Percentiles rank a stretch among this genome's conserved stretches.
These are phyloP conservation scores for Ministeria vibrans DNA, from an alignment of 78 protist species.

Conservation along the genomic window DNA sequence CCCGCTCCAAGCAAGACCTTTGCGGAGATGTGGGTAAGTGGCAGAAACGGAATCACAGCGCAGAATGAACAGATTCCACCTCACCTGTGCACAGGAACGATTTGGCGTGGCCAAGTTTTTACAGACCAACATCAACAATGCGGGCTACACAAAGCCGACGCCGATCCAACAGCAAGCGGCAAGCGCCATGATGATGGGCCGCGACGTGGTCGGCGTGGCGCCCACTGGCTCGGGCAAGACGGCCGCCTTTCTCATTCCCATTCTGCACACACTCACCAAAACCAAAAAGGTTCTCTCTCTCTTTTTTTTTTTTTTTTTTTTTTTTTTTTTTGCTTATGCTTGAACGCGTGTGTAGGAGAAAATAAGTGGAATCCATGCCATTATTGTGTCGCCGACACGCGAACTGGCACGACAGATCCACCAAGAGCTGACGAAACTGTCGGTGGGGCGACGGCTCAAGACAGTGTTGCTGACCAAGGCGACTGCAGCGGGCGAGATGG, in stretches of 20 bases:
- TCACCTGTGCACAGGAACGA: too few relatives aligned
- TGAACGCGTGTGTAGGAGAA: too few relatives aligned
- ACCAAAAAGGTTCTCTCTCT: too few relatives aligned
- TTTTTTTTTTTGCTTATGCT: too few relatives aligned
- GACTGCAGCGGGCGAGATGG: neutral
- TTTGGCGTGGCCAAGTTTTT: neutral
- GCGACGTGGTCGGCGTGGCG: conserved; percentile 79
- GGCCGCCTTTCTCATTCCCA: conserved; percentile 70
- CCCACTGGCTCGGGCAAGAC: conserved; percentile 95
- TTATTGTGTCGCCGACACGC: conserved; percentile 76
- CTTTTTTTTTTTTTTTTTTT: too few relatives aligned
- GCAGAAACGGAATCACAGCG: too few relatives aligned
- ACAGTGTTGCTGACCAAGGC: conserved; percentile 4
- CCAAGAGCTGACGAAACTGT: neutral
- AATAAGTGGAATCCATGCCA: conserved; percentile 62
- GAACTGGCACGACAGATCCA: conserved; percentile 72
- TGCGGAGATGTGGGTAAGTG: too few relatives aligned
- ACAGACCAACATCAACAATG: neutral
- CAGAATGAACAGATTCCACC: too few relatives aligned
- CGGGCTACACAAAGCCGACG: conserved; percentile 15
- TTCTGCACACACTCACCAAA: conserved; percentile 35
- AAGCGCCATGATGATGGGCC: conserved; percentile 39
- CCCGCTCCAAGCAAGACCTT: too few relatives aligned
- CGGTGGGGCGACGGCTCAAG: conserved; percentile 3
- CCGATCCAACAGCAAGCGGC: conserved; percentile 25